Evolutionary conservation across 2,329 filamentous ascomycete genomes (phyloP).

Genomic region (Verticillium dahliae): DNA sequence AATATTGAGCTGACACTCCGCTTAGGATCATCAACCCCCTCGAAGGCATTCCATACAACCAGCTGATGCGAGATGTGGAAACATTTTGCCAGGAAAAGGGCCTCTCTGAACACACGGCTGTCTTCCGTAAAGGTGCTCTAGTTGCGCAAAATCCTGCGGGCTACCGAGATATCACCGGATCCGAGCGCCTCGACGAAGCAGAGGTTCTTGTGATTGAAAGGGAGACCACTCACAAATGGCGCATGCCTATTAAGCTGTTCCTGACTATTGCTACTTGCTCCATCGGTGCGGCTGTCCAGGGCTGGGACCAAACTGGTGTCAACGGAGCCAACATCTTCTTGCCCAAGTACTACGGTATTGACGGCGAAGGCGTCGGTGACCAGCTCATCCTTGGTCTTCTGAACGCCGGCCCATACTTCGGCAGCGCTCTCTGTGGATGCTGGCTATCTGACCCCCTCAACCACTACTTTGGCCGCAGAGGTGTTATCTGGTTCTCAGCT

Average conservation of each 20-base stretch:
- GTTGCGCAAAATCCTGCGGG: slow-evolving; percentile 63
- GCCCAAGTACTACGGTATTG: slow-evolving; percentile 36
- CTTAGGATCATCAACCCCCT: slow-evolving; percentile 39
- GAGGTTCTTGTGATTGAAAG: slow-evolving; percentile 54
- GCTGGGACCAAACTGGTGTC: slow-evolving; percentile 61
- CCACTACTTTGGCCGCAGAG: slow-evolving; percentile 57
- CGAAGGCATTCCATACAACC: slow-evolving; percentile 39
- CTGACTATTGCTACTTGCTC: slow-evolving; percentile 63
- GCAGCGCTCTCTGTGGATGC: slow-evolving; percentile 45
- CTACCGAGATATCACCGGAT: slow-evolving; percentile 52
- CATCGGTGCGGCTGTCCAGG: slow-evolving; percentile 63
- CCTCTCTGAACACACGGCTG: slow-evolving; percentile 48
- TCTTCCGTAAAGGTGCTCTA: slow-evolving; percentile 64
- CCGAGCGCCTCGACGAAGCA: slow-evolving; percentile 55
- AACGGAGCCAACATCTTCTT: slow-evolving; percentile 61
- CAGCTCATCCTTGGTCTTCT: slow-evolving; percentile 56
- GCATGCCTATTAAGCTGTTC: slow-evolving; percentile 54
- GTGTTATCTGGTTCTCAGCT: slow-evolving; percentile 61
- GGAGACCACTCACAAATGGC: slow-evolving; percentile 54
- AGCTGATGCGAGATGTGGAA: slow-evolving; percentile 52
- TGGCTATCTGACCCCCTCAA: slow-evolving; percentile 64
- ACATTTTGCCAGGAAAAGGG: slow-evolving; percentile 55
- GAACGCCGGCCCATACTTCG: slow-evolving; percentile 49
- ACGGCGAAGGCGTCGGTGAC: slow-evolving; percentile 21
- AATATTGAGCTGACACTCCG: background rate